phyloP scores from a whole-genome alignment of 306 rosid genomes.

The Inga leiocalycina region DNA sequence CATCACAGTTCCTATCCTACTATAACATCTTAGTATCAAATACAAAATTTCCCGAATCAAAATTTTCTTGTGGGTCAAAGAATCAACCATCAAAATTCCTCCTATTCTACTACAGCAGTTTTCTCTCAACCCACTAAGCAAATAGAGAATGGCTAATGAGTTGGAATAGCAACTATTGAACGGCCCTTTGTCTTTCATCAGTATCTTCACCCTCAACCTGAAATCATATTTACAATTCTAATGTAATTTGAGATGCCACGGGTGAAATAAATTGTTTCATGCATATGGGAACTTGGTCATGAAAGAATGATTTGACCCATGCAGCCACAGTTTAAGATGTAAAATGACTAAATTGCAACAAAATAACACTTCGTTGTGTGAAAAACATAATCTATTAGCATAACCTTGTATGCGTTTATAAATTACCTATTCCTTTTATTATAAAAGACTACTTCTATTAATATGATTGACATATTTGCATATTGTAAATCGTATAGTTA shows the following conservation, averaged over 20 bases:
- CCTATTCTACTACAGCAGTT: background rate
- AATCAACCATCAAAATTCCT: slow-evolving; percentile 29
- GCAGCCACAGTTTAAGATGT: background rate
- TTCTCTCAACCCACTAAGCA: background rate
- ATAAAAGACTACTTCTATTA: background rate
- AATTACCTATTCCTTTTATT: background rate
- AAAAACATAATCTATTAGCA: background rate
- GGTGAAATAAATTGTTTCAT: background rate
- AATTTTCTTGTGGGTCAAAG: slow-evolving; percentile 4
- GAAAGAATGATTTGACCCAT: background rate
- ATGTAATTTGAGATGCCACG: slow-evolving; percentile 6
- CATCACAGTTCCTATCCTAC: background rate
- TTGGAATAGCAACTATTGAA: slow-evolving; percentile 39
- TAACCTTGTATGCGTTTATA: background rate
- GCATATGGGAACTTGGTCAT: background rate
- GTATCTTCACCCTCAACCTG: slow-evolving; percentile 61
- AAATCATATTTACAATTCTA: slow-evolving; percentile 18
- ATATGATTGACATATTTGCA: background rate
- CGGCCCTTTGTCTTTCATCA: slow-evolving; percentile 51
- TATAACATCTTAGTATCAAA: background rate
- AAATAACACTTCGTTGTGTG: background rate
- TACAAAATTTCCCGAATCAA: background rate
- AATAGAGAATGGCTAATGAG: background rate
- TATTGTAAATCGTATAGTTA: background rate
- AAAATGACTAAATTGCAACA: background rate